phyloP scores from a whole-genome alignment of 2,329 filamentous ascomycete genomes.

The Tolypocladium tropicale region DNA sequence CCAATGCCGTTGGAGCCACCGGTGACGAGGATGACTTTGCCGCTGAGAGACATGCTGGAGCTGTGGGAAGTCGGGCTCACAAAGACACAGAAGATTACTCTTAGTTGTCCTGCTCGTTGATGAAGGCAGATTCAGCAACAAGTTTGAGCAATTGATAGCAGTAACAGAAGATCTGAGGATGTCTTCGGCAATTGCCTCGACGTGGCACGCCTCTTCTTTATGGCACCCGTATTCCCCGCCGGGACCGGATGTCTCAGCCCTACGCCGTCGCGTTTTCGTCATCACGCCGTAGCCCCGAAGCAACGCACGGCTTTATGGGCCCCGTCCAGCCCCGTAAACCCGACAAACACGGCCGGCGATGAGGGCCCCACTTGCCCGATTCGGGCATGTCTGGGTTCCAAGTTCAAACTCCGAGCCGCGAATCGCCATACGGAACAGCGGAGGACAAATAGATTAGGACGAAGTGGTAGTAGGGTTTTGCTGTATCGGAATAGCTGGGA shows the following conservation, averaged over 20 bases:
- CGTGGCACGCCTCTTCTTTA: not conserved
- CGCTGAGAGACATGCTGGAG: slow-evolving; percentile 18
- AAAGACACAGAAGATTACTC: not conserved
- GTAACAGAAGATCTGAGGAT: not conserved
- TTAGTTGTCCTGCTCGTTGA: not conserved
- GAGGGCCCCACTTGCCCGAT: not conserved
- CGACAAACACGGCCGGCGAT: not conserved
- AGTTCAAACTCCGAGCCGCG: too few species aligned
- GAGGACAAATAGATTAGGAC: too few species aligned
- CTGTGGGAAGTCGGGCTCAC: not conserved
- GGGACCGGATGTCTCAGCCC: not conserved
- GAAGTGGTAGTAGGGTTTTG: too few species aligned
- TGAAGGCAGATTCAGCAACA: not conserved
- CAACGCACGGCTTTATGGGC: not conserved
- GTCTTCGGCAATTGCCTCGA: too few species aligned
- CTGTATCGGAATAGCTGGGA: too few species aligned
- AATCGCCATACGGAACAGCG: too few species aligned
- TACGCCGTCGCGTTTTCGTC: slow-evolving; percentile 9
- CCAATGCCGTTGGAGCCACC: slow-evolving; percentile 50
- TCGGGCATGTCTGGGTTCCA: not conserved
- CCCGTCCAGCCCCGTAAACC: not conserved
- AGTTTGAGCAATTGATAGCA: not conserved
- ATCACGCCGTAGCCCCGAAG: not conserved
- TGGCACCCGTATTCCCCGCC: not conserved
- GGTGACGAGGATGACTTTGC: slow-evolving; percentile 38